phyloP scores from a whole-genome alignment of 2,329 filamentous ascomycete genomes.

The Aspergillus brasiliensis region DNA sequence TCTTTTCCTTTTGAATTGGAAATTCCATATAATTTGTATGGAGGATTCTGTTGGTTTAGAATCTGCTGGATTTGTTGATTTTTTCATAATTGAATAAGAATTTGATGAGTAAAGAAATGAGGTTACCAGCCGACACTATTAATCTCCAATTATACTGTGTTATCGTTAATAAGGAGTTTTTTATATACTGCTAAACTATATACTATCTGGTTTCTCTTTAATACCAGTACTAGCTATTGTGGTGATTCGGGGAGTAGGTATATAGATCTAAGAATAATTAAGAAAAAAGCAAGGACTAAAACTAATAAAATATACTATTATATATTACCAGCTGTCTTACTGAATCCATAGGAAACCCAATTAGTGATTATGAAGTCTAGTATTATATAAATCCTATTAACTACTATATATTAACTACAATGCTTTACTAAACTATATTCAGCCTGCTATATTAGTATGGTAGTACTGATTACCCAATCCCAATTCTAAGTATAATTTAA shows the following conservation, averaged over 20 bases:
- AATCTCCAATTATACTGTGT: slow-evolving; percentile 18
- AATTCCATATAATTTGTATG: too few relatives aligned
- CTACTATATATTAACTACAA: slow-evolving; percentile 52
- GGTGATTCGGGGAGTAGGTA: slow-evolving; percentile 55
- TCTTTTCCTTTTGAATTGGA: too few relatives aligned
- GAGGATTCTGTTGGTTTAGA: too few relatives aligned
- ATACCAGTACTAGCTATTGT: slow-evolving; percentile 24
- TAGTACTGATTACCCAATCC: slow-evolving; percentile 50
- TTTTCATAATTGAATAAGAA: too few relatives aligned
- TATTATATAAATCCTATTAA: slow-evolving; percentile 48
- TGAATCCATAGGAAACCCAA: slow-evolving; percentile 54
- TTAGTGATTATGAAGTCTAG: slow-evolving; percentile 31
- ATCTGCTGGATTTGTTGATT: too few relatives aligned
- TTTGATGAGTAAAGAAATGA: too few relatives aligned
- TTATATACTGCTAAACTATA: slow-evolving; percentile 18
- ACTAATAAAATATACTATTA: slow-evolving; percentile 58
- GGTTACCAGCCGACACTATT: too few relatives aligned
- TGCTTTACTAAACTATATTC: slow-evolving; percentile 51
- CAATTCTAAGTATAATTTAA: slow-evolving; percentile 52
- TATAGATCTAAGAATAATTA: slow-evolving; percentile 51
- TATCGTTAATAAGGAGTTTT: slow-evolving; percentile 8
- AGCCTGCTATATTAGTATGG: slow-evolving; percentile 52
- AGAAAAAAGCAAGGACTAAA: slow-evolving; percentile 56
- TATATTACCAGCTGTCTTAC: slow-evolving; percentile 43
- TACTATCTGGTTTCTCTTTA: slow-evolving; percentile 18